phyloP scores from a whole-genome alignment of 2,329 filamentous ascomycete genomes.

The Alternaria metachromatica region DNA sequence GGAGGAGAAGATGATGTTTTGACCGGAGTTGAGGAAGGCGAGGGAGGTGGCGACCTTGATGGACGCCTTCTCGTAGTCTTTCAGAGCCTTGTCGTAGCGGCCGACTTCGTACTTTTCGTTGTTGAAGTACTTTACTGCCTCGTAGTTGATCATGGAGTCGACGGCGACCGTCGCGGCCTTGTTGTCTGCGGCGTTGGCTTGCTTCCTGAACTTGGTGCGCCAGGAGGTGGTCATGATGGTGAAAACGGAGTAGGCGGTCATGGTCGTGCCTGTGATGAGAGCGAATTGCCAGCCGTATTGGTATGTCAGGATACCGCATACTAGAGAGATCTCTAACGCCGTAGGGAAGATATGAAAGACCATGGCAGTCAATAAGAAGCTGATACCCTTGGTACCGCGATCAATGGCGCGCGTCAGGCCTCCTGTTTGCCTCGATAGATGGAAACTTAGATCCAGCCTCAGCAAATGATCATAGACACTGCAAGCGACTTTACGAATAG shows the following conservation, averaged over 20 bases:
- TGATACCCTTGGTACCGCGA: conserved; percentile 96
- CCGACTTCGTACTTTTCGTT: conserved; percentile 95
- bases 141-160: conserved; percentile 97
- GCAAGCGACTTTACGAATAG: conserved; percentile 86
- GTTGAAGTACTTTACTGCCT: conserved; percentile 99
- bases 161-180: conserved; percentile 93
- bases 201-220: conserved; percentile 94
- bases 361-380: conserved; percentile 96
- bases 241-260: conserved; percentile 94
- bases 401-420: conserved; percentile 94
- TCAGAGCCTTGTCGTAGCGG: conserved; percentile 86
- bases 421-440: conserved; percentile 91
- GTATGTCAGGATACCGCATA: conserved; percentile 95
- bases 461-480: conserved; percentile 93
- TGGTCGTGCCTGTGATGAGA: conserved; percentile 85
- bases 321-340: conserved; percentile 89
- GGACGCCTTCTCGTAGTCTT: conserved; percentile 87
- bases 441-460: conserved; percentile 89
- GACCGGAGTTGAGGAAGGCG: conserved; percentile 89
- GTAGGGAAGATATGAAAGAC: conserved; percentile 97
- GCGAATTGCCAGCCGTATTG: conserved; percentile 94
- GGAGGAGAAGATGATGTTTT: conserved; percentile 96
- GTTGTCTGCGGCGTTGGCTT: conserved; percentile 96
- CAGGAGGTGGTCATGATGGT: conserved; percentile 96
- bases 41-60: conserved; percentile 97